phyloP scores from a whole-genome alignment of 345 rosid genomes.

The Citrus maxima region DNA sequence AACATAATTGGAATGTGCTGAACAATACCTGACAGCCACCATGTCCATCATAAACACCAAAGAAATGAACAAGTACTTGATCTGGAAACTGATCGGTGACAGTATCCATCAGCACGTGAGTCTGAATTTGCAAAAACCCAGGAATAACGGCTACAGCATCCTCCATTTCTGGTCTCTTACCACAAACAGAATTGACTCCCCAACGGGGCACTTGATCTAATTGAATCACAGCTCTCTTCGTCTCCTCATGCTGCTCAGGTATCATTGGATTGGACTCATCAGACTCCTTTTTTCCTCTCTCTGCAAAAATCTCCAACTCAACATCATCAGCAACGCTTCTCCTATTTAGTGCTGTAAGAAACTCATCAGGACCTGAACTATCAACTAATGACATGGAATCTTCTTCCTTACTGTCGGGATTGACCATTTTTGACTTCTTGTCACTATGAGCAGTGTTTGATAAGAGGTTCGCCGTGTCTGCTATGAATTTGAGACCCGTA shows the following conservation, averaged over 20 bases:
- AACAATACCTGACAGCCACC: constrained; percentile 69
- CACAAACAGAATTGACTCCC: constrained; percentile 63
- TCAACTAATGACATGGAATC: constrained; percentile 8
- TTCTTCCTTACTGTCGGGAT: constrained; percentile 12
- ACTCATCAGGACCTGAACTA: neutral
- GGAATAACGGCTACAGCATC: constrained; percentile 61
- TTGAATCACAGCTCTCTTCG: constrained; percentile 27
- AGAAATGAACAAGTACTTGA: constrained; percentile 46
- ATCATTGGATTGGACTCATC: constrained; percentile 23
- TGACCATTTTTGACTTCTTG: neutral
- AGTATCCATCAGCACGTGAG: constrained; percentile 24
- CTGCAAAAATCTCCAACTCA: neutral
- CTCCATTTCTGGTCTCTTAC: constrained; percentile 81
- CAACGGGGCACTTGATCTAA: constrained; percentile 40
- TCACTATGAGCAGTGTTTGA: constrained; percentile 16
- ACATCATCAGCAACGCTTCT: constrained; percentile 2
- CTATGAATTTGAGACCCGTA: constrained; percentile 26
- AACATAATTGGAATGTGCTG: neutral
- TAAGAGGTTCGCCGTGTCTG: constrained; percentile 23
- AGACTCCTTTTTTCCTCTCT: neutral
- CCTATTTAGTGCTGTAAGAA: constrained; percentile 3
- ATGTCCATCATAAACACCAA: constrained; percentile 80
- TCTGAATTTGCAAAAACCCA: constrained; percentile 40
- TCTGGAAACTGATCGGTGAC: constrained; percentile 23
- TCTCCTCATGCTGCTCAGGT: constrained; percentile 20